These are phyloP conservation scores for Limonomyces culmigenus DNA, from an alignment of 1,284 basidiomycete species.

Conservation along the genomic window DNA sequence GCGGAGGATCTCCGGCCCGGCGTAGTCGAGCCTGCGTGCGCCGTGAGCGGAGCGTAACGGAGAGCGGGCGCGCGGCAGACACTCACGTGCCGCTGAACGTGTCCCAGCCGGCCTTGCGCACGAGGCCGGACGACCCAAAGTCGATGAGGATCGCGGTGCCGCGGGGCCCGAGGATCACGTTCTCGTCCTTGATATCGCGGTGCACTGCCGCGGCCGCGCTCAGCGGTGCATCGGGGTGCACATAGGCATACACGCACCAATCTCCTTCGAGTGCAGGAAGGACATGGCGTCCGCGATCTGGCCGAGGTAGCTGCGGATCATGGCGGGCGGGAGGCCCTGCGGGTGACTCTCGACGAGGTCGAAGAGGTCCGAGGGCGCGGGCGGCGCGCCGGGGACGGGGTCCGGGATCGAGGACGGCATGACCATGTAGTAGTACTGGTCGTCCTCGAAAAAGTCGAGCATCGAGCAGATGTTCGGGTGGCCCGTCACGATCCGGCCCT, in stretches of 20 bases:
- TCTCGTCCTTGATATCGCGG: conserved; percentile 97
- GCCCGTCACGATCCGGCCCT: conserved; percentile 56
- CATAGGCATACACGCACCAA: conserved; percentile 25
- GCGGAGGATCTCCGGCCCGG: conserved; percentile 89
- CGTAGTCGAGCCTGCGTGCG: conserved; percentile 72
- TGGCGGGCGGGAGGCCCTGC: conserved; percentile 62
- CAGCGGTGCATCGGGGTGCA: conserved; percentile 3
- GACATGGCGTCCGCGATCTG: conserved; percentile 87
- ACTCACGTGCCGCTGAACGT: conserved; percentile 89
- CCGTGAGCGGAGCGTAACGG: conserved; percentile 5
- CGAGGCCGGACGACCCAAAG: conserved; percentile 85
- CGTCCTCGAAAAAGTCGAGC: conserved; percentile 95
- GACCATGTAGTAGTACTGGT: conserved; percentile 90
- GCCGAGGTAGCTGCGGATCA: conserved; percentile 76
- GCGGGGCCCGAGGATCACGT: conserved; percentile 66
- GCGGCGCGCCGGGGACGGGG: conserved; percentile 27
- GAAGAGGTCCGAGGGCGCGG: conserved; percentile 73
- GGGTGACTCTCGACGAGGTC: conserved; percentile 89
- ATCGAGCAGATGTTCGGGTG: conserved; percentile 90
- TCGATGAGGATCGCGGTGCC: conserved; percentile 88
- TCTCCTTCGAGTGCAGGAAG: conserved; percentile 86
- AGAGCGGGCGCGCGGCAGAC: conserved; percentile 6
- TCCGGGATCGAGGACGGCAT: conserved; percentile 56
- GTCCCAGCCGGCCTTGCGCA: conserved; percentile 78
- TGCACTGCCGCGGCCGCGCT: conserved; percentile 44